Conservation (phyloP, 805 yeast species). For the Metahyphopichia silvanorum region DNA sequence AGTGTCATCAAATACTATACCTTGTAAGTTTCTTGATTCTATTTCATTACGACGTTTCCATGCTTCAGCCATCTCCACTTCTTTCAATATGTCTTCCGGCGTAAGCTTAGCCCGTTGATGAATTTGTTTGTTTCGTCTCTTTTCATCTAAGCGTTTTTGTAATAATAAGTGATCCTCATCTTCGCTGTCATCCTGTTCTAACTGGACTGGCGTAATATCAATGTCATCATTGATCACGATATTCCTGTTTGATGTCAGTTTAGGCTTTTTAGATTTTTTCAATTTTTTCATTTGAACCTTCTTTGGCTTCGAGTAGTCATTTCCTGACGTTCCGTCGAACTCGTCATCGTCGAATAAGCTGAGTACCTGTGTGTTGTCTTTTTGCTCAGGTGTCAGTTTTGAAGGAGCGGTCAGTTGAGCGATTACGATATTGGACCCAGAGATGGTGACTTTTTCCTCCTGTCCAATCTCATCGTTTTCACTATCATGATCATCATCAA, state of each 20-base stretch:
- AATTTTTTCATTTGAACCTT: conserved; percentile 40
- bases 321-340: conserved; percentile 2
- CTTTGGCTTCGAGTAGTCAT: conserved; percentile 10
- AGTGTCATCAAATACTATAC: conserved; percentile 39
- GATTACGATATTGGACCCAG: conserved; percentile 6
- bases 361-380: conserved; percentile 1
- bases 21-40: conserved; percentile 6
- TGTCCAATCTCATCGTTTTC: conserved; percentile 10
- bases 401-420: background rate
- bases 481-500: conserved; percentile 8
- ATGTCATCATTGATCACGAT: conserved; percentile 13
- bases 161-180: conserved; percentile 25
- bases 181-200: conserved; percentile 19
- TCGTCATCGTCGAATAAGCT: conserved; percentile 5
- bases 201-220: conserved; percentile 26
- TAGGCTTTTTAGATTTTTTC: conserved; percentile 37
- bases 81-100: conserved; percentile 31
- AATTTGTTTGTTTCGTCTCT: conserved; percentile 22
- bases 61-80: conserved; percentile 22
- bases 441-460: conserved; percentile 3
- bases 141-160: conserved; percentile 23
- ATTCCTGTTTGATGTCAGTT: conserved; percentile 28
- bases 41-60: conserved; percentile 11
- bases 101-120: conserved; percentile 17
- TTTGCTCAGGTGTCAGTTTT: conserved; percentile 2